Conservation (phyloP, 805 yeast genomes). For the Cyberlindnera bimundalis region DNA sequence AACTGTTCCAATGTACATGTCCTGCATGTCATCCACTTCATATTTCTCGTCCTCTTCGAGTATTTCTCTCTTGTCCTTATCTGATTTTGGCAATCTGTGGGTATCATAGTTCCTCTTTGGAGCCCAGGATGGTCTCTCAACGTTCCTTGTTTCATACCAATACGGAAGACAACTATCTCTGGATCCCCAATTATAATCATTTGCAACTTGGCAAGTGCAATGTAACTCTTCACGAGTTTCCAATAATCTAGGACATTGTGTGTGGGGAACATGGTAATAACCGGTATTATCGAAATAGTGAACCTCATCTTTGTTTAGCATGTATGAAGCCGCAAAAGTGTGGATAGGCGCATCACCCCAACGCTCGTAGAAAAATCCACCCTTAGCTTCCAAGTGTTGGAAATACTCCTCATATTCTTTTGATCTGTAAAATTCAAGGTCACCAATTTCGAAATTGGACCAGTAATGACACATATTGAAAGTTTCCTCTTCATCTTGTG, state of each 20-base stretch:
- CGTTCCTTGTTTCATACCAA: constrained; percentile 20
- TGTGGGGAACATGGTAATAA: constrained; percentile 59
- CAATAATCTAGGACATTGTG: constrained; percentile 53
- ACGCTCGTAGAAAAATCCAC: constrained; percentile 83
- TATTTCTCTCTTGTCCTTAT: not conserved
- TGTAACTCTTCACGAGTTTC: constrained; percentile 41
- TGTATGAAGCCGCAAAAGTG: constrained; percentile 65
- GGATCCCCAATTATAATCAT: constrained; percentile 27
- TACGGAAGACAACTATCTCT: constrained; percentile 25
- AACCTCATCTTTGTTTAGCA: constrained; percentile 52
- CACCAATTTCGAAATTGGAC: constrained; percentile 77
- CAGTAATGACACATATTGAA: constrained; percentile 81
- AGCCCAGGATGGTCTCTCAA: constrained; percentile 19
- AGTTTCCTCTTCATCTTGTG: constrained; percentile 57
- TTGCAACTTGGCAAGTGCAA: constrained; percentile 47
- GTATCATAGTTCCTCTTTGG: constrained; percentile 15
- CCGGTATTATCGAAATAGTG: constrained; percentile 77
- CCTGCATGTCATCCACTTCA: not conserved
- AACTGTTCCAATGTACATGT: not conserved
- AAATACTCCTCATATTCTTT: constrained; percentile 57
- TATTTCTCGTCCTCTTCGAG: not conserved
- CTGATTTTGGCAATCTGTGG: not conserved
- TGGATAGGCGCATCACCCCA: constrained; percentile 97
- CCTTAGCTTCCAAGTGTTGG: constrained; percentile 56
- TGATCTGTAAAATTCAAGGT: constrained; percentile 63